Percentiles rank a stretch among this genome's conserved stretches.
Evolutionary conservation across 768 basidiomycete species (phyloP).

Genomic region (Daedaleopsis nitida): DNA sequence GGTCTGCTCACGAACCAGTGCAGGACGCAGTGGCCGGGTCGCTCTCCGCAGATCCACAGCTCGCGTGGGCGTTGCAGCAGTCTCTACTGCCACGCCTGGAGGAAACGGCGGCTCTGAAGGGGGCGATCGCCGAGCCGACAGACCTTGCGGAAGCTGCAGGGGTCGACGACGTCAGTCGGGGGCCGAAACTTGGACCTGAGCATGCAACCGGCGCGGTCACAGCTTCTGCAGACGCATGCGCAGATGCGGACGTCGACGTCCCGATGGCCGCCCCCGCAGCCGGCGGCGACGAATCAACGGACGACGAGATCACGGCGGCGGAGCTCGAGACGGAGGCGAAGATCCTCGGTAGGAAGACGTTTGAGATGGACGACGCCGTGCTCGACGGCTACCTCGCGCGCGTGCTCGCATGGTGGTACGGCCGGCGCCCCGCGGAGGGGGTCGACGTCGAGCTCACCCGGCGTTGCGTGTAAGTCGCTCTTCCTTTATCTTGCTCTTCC

Average conservation of each 20-base stretch:
- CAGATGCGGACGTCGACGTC: neutral
- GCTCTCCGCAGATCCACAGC: slow-evolving; percentile 22
- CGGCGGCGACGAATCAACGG: slow-evolving; percentile 1
- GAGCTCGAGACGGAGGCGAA: slow-evolving; percentile 16
- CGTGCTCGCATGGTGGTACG: slow-evolving; percentile 77
- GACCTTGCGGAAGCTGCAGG: neutral
- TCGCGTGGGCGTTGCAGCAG: slow-evolving; percentile 34
- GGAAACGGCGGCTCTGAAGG: slow-evolving; percentile 4
- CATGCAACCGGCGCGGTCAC: neutral
- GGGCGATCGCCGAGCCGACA: neutral
- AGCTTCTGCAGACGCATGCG: neutral
- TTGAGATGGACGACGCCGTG: slow-evolving; percentile 52
- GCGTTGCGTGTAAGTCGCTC: slow-evolving; percentile 64
- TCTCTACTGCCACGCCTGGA: slow-evolving; percentile 23
- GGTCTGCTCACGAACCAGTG: neutral
- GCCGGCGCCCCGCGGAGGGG: slow-evolving; percentile 66
- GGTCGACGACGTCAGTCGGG: neutral
- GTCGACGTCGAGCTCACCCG: slow-evolving; percentile 59
- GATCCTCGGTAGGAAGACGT: slow-evolving; percentile 68
- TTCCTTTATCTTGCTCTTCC: neutral
- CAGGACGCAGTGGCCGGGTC: neutral
- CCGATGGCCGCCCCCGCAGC: slow-evolving; percentile 1
- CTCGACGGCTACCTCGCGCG: slow-evolving; percentile 56
- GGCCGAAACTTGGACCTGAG: neutral
- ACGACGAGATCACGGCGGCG: slow-evolving; percentile 10